Percentiles rank a stretch among this genome's conserved stretches.
phyloP scores from a whole-genome alignment of 2,329 filamentous ascomycete genomes.

The Fonsecaea pedrosoi region DNA sequence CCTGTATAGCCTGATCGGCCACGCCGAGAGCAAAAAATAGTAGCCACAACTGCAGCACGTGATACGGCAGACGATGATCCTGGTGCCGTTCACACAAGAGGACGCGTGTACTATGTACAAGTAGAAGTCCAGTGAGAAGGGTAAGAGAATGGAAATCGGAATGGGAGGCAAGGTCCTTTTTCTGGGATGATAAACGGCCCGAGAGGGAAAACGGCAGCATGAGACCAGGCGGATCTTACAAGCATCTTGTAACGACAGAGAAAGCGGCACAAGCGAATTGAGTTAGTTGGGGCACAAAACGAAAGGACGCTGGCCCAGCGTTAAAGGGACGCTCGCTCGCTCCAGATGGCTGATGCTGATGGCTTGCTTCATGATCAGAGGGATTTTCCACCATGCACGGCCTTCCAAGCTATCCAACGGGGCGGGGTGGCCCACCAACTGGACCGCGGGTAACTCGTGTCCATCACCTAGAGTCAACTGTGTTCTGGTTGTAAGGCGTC shows the following conservation, averaged over 20 bases:
- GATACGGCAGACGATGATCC: conserved; percentile 17
- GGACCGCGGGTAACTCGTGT: conserved; percentile 33
- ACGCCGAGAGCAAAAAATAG: conserved; percentile 31
- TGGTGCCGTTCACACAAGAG: conserved; percentile 1
- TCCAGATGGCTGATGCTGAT: conserved; percentile 17
- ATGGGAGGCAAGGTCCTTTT: conserved; percentile 21
- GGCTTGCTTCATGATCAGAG: conserved; percentile 22
- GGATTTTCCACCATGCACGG: conserved; percentile 10
- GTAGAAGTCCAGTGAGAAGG: background rate
- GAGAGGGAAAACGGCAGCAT: conserved; percentile 26
- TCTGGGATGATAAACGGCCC: conserved; percentile 28
- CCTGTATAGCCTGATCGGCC: conserved; percentile 19
- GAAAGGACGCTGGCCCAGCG: conserved; percentile 1
- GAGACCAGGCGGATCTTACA: conserved; percentile 27
- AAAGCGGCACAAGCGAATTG: conserved; percentile 18
- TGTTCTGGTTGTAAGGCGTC: conserved; percentile 15
- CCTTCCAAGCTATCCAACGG: conserved; percentile 2
- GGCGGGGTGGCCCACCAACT: conserved; percentile 25
- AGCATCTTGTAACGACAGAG: conserved; percentile 30
- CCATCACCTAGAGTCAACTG: conserved; percentile 21
- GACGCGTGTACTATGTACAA: conserved; percentile 13
- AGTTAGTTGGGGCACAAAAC: conserved; percentile 22
- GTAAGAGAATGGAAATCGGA: conserved; percentile 19
- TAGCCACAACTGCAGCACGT: conserved; percentile 24
- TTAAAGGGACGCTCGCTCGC: background rate